Evolutionary conservation across 768 basidiomycete species (phyloP).

Genomic region (Sarcodon aspratus): DNA sequence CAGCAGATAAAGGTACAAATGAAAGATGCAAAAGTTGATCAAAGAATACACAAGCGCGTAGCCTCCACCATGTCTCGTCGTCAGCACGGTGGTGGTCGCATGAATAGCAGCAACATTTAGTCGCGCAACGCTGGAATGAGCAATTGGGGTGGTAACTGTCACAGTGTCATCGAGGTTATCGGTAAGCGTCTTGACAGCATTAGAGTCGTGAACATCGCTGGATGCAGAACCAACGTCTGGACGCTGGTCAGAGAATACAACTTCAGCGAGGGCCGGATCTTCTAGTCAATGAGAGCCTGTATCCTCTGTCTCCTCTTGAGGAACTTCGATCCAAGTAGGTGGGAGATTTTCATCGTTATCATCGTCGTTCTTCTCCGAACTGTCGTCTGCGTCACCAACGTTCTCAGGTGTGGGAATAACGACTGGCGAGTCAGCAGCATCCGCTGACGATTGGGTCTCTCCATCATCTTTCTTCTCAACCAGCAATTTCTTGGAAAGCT

Average conservation of each 20-base stretch:
- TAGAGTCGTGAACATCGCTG: background rate
- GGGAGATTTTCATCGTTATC: conserved; percentile 12
- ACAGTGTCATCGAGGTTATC: background rate
- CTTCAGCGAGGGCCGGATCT: background rate
- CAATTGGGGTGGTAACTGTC: background rate
- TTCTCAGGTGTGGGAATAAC: conserved; percentile 8
- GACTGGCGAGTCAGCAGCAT: conserved; percentile 2
- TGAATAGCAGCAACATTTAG: background rate
- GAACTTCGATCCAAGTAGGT: background rate
- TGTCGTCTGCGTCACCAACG: background rate
- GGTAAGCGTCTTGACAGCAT: background rate
- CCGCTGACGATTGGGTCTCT: background rate
- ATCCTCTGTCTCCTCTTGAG: background rate
- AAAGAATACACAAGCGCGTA: background rate
- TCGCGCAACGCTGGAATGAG: background rate
- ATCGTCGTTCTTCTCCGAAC: background rate
- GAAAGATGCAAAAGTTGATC: background rate
- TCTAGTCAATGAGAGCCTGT: background rate
- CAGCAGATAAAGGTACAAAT: background rate
- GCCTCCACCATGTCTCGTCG: background rate
- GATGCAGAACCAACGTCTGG: background rate
- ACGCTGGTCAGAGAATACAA: background rate
- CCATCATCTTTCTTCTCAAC: conserved; percentile 15
- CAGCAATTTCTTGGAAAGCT: conserved; percentile 28
- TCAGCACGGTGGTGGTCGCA: background rate